Evolutionary conservation across 768 basidiomycete genomes (phyloP).

Genomic region (Porphyrellus cyaneotinctus): DNA sequence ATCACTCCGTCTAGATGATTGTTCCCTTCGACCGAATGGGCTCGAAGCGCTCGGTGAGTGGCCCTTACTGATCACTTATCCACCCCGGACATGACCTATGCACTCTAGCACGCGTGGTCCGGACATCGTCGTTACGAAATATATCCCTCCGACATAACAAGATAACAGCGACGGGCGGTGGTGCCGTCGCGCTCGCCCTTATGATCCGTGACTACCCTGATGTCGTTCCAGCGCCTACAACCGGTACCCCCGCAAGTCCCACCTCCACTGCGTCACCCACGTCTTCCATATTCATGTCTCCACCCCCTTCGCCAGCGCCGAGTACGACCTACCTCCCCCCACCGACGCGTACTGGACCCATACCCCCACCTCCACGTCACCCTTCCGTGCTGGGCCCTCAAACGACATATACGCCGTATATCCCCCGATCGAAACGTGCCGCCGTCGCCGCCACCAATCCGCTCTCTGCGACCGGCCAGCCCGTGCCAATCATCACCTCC

Average conservation of each 20-base stretch:
- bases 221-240: conserved; percentile 39
- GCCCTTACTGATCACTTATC: background rate
- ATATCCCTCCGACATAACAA: conserved; percentile 88
- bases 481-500: conserved; percentile 68
- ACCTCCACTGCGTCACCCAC: conserved; percentile 9
- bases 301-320: conserved; percentile 33
- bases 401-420: conserved; percentile 82
- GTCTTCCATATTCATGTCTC: conserved; percentile 26
- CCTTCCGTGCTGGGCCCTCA: conserved; percentile 46
- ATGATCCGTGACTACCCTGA: conserved; percentile 98
- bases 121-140: conserved; percentile 79
- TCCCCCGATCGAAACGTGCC: conserved; percentile 58
- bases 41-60: conserved; percentile 78
- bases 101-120: conserved; percentile 68
- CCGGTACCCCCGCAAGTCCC: background rate
- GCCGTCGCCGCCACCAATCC: conserved; percentile 30
- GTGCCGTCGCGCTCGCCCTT: conserved; percentile 87
- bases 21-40: conserved; percentile 63
- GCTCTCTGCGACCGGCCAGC: conserved; percentile 40
- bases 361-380: conserved; percentile 48
- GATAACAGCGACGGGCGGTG: conserved; percentile 80
- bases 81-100: background rate
- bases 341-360: conserved; percentile 34
- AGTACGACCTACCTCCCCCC: conserved; percentile 19
- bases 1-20: conserved; percentile 87